Evolutionary conservation across 257 asterid species (phyloP), one percentile per base, ranked within the genome.

Genomic region (Linaria vulgaris): DNA sequence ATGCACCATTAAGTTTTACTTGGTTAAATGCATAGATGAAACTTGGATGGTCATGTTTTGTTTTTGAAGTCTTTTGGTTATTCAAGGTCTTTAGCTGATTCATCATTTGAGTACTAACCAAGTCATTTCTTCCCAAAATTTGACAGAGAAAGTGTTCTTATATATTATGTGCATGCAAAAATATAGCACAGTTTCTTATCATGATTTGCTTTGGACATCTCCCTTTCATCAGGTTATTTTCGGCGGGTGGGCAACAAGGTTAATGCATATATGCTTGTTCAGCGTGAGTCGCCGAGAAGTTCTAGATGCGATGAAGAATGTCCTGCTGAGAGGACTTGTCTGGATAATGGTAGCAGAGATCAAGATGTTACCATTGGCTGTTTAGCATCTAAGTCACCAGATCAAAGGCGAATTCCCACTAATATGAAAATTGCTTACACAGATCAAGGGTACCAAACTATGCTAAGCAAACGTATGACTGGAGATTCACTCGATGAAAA

Each of bases 211-310:
- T 39, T 49, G 59, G 34, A 49, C 31, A 19, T 52, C 39, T 68
- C 27, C 55, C 52, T 39, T 64, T 57, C 46, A 14, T 21, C 68
- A 85, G 89, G 84, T 65, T 72, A 38, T 64, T 57, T 82, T 39
- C 59, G 74, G 79, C 69, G 74, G 73, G 63, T 67, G 64, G 69
- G 65, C 63, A 69, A 65, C 48, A 66, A 50, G 52, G 68, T 49
- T 50, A 56, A n/a, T 14, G 54, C 48, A 62, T 59, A 59, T 21
- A 45, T 25, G 38, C 23, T 56, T 41, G 21, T 11, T 62, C 61
- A 15, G 57, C 27, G 11, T 51, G 59, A 74, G 72, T 72, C 83
- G 69, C 63, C 73, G 48, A 69, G 70, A 68, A 75, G 67, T 59
- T 63, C 53, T 58, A 9, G 24, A 55, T 10, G 73, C 48, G 61